Conservation (phyloP, 1,139 yeast species). For the Debaryomycetaceae sp. region DNA sequence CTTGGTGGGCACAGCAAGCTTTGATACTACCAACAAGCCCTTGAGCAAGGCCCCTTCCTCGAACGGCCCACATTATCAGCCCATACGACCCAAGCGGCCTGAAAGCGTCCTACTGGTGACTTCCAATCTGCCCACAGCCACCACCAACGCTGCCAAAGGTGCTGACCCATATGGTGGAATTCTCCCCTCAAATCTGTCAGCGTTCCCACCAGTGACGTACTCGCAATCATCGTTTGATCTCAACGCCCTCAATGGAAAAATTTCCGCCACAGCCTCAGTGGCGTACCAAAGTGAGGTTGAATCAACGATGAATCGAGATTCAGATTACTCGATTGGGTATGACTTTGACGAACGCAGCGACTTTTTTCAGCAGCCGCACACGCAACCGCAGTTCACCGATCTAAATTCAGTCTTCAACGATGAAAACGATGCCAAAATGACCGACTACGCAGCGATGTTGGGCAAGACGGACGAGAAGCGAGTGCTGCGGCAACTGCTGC, state of each 20-base stretch:
- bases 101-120: constrained; percentile 40
- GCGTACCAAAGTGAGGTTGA: constrained; percentile 3
- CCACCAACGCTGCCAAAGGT: constrained; percentile 12
- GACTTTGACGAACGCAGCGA: constrained; percentile 7
- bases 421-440: constrained; percentile 9
- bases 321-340: neutral
- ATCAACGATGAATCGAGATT: neutral
- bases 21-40: constrained; percentile 20
- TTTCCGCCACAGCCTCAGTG: no score
- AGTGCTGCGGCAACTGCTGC: constrained; percentile 6
- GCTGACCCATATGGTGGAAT: constrained; percentile 8
- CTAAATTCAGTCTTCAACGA: constrained; percentile 9
- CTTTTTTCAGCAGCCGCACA: constrained; percentile 6
- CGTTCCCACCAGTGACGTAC: constrained; percentile 7
- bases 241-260: constrained; percentile 2
- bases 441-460: constrained; percentile 13
- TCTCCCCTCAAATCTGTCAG: constrained; percentile 4
- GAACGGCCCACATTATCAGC: constrained; percentile 17
- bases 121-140: constrained; percentile 34
- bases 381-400: constrained; percentile 7
- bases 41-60: constrained; percentile 7
- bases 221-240: constrained; percentile 9
- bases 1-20: constrained; percentile 43
- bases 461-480: constrained; percentile 1
- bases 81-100: constrained; percentile 35